Evolutionary conservation across 352 stramenopile species (phyloP).

Genomic region (Phytophthora fragariae): DNA sequence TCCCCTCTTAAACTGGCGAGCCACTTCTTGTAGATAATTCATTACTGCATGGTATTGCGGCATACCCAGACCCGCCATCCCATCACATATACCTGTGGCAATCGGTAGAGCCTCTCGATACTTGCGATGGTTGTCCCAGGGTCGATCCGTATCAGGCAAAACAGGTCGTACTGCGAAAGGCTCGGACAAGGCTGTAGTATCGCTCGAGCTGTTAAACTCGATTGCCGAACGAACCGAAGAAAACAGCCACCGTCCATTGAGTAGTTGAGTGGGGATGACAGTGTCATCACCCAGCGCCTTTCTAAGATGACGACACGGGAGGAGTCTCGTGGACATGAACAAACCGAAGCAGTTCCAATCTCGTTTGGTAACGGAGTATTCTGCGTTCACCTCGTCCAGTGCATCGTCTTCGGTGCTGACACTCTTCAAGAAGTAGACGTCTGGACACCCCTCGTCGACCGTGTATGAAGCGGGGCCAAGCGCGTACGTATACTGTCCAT

Average conservation of each 20-base stretch:
- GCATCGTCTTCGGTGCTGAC: background rate
- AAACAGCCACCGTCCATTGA: background rate
- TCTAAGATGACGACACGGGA: background rate
- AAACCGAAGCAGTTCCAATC: background rate
- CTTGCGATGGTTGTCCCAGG: slow-evolving; percentile 1
- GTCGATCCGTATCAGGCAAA: background rate
- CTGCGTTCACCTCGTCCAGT: too few species aligned
- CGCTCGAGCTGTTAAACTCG: background rate
- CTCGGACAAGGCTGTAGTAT: background rate
- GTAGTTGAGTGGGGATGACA: background rate
- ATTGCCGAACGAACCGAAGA: background rate
- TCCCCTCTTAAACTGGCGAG: background rate
- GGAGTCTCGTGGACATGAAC: background rate
- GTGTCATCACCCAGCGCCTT: background rate
- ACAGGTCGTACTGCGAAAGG: background rate
- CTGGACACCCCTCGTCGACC: background rate
- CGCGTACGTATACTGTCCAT: background rate
- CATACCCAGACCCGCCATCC: background rate
- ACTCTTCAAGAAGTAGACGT: background rate
- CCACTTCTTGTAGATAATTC: background rate
- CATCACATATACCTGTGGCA: background rate
- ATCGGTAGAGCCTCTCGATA: background rate
- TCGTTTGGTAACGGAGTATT: too few species aligned
- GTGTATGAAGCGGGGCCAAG: too few species aligned
- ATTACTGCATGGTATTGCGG: background rate